Evolutionary conservation across 2,329 filamentous ascomycete species (phyloP).

Genomic region (Penicillium sp.): DNA sequence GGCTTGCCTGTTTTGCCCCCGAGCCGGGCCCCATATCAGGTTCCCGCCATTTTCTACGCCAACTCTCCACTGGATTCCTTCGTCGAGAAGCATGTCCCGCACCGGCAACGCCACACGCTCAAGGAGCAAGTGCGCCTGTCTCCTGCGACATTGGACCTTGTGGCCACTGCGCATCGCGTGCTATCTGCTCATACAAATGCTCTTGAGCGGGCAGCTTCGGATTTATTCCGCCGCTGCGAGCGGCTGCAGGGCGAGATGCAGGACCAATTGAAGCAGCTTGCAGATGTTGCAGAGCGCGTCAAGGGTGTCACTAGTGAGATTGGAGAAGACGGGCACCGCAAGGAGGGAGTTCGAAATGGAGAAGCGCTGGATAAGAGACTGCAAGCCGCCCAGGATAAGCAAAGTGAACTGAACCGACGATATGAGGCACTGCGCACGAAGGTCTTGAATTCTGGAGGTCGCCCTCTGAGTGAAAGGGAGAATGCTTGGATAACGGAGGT

Average conservation of each 20-base stretch:
- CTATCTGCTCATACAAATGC: slow-evolving; percentile 48
- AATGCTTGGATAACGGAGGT: slow-evolving; percentile 48
- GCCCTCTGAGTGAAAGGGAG: slow-evolving; percentile 49
- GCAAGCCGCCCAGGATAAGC: slow-evolving; percentile 41
- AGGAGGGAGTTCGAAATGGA: slow-evolving; percentile 33
- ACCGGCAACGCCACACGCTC: slow-evolving; percentile 44
- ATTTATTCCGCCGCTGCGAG: slow-evolving; percentile 55
- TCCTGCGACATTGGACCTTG: slow-evolving; percentile 49
- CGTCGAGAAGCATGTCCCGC: slow-evolving; percentile 44
- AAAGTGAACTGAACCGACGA: slow-evolving; percentile 42
- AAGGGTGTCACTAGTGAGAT: slow-evolving; percentile 43
- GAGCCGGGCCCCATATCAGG: slow-evolving; percentile 45
- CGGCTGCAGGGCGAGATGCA: slow-evolving; percentile 48
- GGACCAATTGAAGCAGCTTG: slow-evolving; percentile 48
- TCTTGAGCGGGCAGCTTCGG: slow-evolving; percentile 50
- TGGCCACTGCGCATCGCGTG: slow-evolving; percentile 49
- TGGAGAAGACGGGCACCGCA: slow-evolving; percentile 37
- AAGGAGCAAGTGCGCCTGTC: slow-evolving; percentile 50
- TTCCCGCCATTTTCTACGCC: slow-evolving; percentile 43
- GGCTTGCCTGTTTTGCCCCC: slow-evolving; percentile 33
- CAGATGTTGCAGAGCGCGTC: slow-evolving; percentile 48
- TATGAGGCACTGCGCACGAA: slow-evolving; percentile 48
- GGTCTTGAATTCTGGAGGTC: slow-evolving; percentile 44
- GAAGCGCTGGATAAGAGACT: slow-evolving; percentile 43
- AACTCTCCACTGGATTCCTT: slow-evolving; percentile 42